Base-by-base conservation (phyloP, 768 basidiomycete genomes). In the Amanita jacksonii region DNA sequence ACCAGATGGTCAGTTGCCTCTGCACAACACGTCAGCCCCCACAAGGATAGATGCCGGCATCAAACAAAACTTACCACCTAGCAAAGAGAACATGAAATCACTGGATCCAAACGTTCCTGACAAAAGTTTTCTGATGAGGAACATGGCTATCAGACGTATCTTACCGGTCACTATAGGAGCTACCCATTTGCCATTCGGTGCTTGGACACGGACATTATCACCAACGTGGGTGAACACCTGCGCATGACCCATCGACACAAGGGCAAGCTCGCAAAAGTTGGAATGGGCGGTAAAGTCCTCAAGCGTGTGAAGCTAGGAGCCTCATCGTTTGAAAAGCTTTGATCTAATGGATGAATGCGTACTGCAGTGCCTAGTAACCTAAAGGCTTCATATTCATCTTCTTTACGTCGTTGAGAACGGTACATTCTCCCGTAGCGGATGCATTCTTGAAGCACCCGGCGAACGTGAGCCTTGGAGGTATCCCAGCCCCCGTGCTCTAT, bases 201-300 rank as follows among this genome's bases (percentile, higher is more conserved):
- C 78, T 41, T 79, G 78, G 24, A 94, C 67, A 28, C 79, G 72
- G 8, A 82, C 82, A 38, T 76, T 73, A 44, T 87, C 81, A 4
- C 93, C 93, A 24, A 94, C 86, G 52, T 97, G 92, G 22, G 77
- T 60, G 63, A 96, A 97, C 3, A 94, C 81, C 33, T 89, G 66
- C 0, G 59, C 51, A 57, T 91, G 67, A 0, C 92, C 93, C 65
- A 90, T 66, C 0, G 71, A 68, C 27, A 82, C 74, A 9, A 97
- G 74, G 0, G 77, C 70, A 8, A 94, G 69, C 60, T 96, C 91
- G 66, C 85, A 88, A 57, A 86, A 93, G 65, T 94, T 87, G 43
- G 82, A 85, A 58, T 96, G 92, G 0, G 91, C 88, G 2, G 87
- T 66, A 57, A 86, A 92, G 57, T 96, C 89, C 57, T 92, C 89